Evolutionary conservation across 1,284 basidiomycete genomes (phyloP).

Genomic region (Cystobasidium sp.): DNA sequence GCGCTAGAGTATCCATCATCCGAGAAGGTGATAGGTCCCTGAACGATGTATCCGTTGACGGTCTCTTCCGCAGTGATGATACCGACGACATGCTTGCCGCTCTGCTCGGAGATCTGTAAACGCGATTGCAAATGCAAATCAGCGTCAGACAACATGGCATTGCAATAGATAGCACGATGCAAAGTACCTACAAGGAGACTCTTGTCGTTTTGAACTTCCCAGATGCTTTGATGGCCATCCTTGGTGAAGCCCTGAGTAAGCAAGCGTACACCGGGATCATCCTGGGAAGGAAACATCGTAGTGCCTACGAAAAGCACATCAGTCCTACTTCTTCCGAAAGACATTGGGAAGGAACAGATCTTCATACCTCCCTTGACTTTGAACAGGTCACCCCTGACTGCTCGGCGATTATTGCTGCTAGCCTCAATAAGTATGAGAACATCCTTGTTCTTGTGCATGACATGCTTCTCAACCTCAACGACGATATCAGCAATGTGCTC

Average conservation of each 20-base stretch:
- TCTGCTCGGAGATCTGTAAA: conserved; percentile 15
- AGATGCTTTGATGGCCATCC: conserved; percentile 12
- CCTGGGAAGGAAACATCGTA: conserved; percentile 21
- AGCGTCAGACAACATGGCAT: background rate
- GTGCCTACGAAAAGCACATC: background rate
- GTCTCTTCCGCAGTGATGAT: conserved; percentile 5
- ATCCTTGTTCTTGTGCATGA: conserved; percentile 7
- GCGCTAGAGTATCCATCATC: background rate
- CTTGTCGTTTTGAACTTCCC: conserved; percentile 34
- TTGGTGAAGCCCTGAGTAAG: conserved; percentile 29
- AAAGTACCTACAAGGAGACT: conserved; percentile 5
- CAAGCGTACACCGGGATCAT: conserved; percentile 27
- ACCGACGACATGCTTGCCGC: conserved; percentile 10
- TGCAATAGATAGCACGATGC: background rate
- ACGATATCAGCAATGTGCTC: conserved; percentile 12
- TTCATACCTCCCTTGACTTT: conserved; percentile 10
- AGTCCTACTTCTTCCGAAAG: background rate
- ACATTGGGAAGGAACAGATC: background rate
- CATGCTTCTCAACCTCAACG: conserved; percentile 7
- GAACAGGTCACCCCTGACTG: conserved; percentile 1
- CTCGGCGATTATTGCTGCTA: background rate
- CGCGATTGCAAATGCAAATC: background rate
- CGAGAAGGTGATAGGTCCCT: conserved; percentile 8
- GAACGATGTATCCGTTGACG: conserved; percentile 20
- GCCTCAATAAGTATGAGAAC: background rate